Conservation (phyloP, 2,329 filamentous ascomycete genomes). For the Penicillium sp. region DNA sequence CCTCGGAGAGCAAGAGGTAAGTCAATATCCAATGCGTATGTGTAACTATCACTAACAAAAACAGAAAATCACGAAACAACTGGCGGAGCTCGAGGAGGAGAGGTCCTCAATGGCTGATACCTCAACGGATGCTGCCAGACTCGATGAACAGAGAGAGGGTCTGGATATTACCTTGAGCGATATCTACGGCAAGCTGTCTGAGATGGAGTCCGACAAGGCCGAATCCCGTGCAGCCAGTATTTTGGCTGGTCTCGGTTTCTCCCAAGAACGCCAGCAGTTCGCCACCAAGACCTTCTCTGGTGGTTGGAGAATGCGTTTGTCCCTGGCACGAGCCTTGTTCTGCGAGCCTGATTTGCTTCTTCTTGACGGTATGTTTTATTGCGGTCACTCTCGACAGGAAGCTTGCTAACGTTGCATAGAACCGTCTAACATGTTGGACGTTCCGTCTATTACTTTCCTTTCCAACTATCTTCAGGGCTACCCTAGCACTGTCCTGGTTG, state of each 20-base stretch:
- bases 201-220: constrained; percentile 99
- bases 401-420: constrained; percentile 54
- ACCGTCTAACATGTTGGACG: constrained; percentile 99
- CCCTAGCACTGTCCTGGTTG: constrained; percentile 91
- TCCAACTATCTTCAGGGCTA: constrained; percentile 93
- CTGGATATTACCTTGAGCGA: constrained; percentile 89
- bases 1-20: constrained; percentile 79
- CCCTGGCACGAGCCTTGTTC: constrained; percentile 90
- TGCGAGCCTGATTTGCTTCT: constrained; percentile 95
- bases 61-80: constrained; percentile 73
- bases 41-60: constrained; percentile 1
- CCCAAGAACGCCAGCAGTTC: constrained; percentile 83
- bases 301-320: constrained; percentile 99
- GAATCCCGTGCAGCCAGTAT: constrained; percentile 95
- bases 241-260: constrained; percentile 95
- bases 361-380: constrained; percentile 64
- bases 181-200: constrained; percentile 85
- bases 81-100: constrained; percentile 76
- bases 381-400: neutral
- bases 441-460: constrained; percentile 98
- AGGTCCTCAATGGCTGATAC: constrained; percentile 84
- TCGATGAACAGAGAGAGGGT: constrained; percentile 86
- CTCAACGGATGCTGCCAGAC: constrained; percentile 78
- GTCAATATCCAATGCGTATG: constrained; percentile 29
- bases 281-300: constrained; percentile 98